Evolutionary conservation across 148 eudicot species (phyloP).

Genomic region (Chenopodium formosanum): DNA sequence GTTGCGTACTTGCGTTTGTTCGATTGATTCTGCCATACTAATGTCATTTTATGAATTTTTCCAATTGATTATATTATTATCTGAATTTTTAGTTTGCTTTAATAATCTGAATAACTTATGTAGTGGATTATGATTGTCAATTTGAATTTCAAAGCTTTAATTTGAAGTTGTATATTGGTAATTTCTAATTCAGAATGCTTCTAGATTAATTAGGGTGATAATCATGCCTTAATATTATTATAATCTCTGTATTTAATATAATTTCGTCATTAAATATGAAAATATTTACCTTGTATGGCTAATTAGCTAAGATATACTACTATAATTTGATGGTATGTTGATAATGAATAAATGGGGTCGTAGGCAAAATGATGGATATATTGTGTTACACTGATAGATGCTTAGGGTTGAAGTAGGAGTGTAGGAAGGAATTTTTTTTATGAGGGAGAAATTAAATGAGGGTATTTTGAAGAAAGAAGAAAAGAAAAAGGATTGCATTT

Average conservation of each 20-base stretch:
- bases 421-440: too few species aligned
- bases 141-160: background rate
- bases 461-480: too few species aligned
- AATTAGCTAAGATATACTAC: background rate
- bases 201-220: background rate
- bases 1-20: background rate
- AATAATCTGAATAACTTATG: background rate
- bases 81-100: slow-evolving; percentile 2
- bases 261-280: background rate
- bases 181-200: background rate
- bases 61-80: background rate
- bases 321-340: background rate
- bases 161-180: background rate
- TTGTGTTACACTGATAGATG: background rate
- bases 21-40: background rate
- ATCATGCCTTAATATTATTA: background rate
- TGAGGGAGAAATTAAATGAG: too few species aligned
- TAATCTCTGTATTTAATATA: background rate
- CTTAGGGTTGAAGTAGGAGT: background rate
- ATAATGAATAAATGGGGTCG: background rate
- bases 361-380: too few species aligned
- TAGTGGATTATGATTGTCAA: background rate
- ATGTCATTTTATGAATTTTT: background rate
- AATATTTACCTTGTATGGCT: background rate
- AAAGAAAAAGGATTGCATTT: too few species aligned